Conservation (phyloP, 2,329 filamentous ascomycete species). For the Colletotrichum camelliae region DNA sequence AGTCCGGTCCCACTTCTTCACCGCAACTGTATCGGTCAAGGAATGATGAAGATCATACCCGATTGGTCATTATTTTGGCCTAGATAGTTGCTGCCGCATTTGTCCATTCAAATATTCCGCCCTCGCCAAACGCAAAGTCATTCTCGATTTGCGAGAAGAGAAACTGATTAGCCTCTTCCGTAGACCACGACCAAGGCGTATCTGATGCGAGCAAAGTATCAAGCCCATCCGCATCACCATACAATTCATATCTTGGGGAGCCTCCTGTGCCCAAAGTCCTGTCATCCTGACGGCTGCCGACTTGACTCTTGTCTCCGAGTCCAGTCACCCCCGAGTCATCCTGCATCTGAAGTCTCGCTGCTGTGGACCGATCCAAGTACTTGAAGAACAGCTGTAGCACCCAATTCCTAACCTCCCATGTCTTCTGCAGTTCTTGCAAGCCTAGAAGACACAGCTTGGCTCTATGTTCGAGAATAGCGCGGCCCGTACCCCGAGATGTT, state of each 20-base stretch:
- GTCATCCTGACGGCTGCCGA: not conserved
- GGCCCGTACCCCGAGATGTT: not conserved
- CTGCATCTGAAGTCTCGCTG: not conserved
- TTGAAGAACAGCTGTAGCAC: not conserved
- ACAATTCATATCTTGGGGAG: not conserved
- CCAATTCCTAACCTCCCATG: not conserved
- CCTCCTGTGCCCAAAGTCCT: no score
- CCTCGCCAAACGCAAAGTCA: not conserved
- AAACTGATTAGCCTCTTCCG: not conserved
- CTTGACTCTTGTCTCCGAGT: not conserved
- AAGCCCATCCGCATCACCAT: not conserved
- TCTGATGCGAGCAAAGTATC: not conserved
- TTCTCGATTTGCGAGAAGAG: not conserved
- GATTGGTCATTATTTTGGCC: not conserved
- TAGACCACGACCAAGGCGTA: not conserved
- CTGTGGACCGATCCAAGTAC: not conserved
- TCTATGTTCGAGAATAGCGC: not conserved
- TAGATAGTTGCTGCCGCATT: not conserved
- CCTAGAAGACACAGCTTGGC: not conserved
- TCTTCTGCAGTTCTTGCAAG: not conserved
- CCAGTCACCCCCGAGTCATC: not conserved
- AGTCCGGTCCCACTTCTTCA: no score
- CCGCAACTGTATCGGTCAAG: no score
- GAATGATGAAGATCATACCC: no score
- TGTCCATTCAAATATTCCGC: not conserved